These are phyloP conservation scores for Trichothecium sympodiale DNA, from an alignment of 2,329 filamentous ascomycete species.

Conservation along the genomic window DNA sequence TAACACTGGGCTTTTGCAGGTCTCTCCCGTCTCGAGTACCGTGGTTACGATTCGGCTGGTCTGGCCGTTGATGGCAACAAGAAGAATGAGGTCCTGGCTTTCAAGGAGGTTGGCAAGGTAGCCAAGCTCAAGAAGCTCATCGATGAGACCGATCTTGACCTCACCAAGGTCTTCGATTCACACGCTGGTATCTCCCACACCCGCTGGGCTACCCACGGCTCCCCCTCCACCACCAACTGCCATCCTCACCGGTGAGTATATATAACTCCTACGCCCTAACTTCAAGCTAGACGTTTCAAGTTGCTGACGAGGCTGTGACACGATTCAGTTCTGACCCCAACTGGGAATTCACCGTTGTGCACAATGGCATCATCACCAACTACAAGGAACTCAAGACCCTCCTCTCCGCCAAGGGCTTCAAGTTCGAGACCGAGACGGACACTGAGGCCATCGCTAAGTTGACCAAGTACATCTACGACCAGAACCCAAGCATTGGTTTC, in stretches of 20 bases:
- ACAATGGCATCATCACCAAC: constrained; percentile 99
- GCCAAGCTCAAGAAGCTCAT: constrained; percentile 92
- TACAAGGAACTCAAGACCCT: constrained; percentile 99
- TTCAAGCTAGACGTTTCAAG: neutral
- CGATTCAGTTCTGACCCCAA: constrained; percentile 70
- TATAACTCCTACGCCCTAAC: too few species aligned
- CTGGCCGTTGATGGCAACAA: constrained; percentile 95
- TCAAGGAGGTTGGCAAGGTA: constrained; percentile 99
- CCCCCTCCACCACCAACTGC: constrained; percentile 90
- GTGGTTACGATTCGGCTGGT: constrained; percentile 96
- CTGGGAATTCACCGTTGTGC: constrained; percentile 95
- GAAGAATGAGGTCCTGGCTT: constrained; percentile 94
- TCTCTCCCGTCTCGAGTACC: constrained; percentile 91
- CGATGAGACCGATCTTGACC: constrained; percentile 69
- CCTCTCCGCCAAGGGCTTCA: constrained; percentile 87
- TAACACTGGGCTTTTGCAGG: constrained; percentile 37
- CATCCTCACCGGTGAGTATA: constrained; percentile 81
- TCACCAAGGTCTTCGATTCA: constrained; percentile 90
- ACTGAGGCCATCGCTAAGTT: constrained; percentile 99
- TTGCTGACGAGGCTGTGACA: neutral
- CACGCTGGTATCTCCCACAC: constrained; percentile 99
- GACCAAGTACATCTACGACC: constrained; percentile 94
- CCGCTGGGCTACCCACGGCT: constrained; percentile 95
- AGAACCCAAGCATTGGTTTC: constrained; percentile 90
- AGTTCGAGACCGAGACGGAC: constrained; percentile 98